Percentiles rank a stretch among this genome's conserved stretches.
phyloP scores from a whole-genome alignment of 2,329 filamentous ascomycete genomes.

The Diaporthe sp. region DNA sequence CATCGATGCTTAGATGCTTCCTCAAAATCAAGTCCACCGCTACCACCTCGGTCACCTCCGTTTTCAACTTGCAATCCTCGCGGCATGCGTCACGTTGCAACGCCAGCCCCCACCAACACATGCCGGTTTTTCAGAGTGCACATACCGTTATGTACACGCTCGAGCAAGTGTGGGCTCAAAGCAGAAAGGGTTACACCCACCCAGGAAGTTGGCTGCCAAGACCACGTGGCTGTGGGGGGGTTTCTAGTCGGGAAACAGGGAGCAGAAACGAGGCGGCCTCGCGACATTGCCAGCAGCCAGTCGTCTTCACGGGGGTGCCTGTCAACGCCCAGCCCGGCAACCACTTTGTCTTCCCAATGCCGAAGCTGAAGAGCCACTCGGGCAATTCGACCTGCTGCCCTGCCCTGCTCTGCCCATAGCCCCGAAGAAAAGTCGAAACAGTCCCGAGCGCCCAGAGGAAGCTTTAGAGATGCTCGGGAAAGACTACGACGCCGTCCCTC shows the following conservation, averaged over 20 bases:
- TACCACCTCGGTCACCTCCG: not conserved
- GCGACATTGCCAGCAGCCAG: conserved; percentile 4
- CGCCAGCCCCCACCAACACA: not conserved
- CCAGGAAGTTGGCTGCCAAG: not conserved
- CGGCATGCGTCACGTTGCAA: not conserved
- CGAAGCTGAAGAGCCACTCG: not conserved
- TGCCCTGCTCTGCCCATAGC: not conserved
- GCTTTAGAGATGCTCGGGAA: not conserved
- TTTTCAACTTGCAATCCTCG: not conserved
- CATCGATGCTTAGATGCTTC: too few relatives aligned
- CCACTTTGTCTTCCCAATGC: not conserved
- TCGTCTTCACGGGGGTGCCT: not conserved
- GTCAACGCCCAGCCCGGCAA: not conserved
- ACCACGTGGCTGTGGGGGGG: conserved; percentile 23
- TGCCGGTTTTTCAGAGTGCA: not conserved
- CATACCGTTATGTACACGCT: not conserved
- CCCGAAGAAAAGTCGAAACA: conserved; percentile 15
- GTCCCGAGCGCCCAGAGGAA: not conserved
- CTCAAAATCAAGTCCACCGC: too few relatives aligned
- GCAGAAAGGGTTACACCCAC: not conserved
- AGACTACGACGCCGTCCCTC: not conserved
- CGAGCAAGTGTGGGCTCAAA: not conserved
- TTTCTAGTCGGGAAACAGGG: not conserved
- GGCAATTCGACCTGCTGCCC: not conserved
- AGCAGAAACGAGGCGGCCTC: not conserved